Base-by-base conservation (phyloP, 1,139 yeast genomes). In the Waltiozyma sp. region DNA sequence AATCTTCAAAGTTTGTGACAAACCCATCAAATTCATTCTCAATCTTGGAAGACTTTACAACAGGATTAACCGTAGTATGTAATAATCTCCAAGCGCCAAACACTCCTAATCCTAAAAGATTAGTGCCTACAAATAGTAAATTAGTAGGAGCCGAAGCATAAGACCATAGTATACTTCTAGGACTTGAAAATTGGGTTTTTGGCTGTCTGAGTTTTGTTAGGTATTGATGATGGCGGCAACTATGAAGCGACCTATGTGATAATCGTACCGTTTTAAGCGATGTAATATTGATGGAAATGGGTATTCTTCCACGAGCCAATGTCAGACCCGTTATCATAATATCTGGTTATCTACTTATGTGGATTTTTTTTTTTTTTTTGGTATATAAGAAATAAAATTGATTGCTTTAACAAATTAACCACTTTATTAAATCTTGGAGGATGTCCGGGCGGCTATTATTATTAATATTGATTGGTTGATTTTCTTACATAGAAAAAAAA, bases 91-190 rank as follows among this genome's bases (percentile, higher is more conserved):
- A 50, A 1, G 50, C 40, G 2, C 46, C 40, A 6, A 49, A 28
- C n/a, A 50, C 47, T 1, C 52, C 49, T 2, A 53, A 31, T 3
- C 53, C 50, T 1, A 51, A 21, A 1, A 53, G 5, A 16, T 53
- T 53, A 3, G 54, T 48, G 1, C 51, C 39, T 2, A 53, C 19
- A 26, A 52, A 51, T 18, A 51, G 31, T 15, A 51, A 8, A 19
- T 53, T 53, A 0, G 54, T 43, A 4, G 57, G 56, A 3, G 55
- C 53, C n/a, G 45, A 49, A 33, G 48, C 44, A 40, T 52, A 51
- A 0, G 54, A 47, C 54, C 53, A 52, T 2, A 51, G 36, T 0
- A 49, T 31, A 14, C 41, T 48, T 3, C 37, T 18, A 15, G 34
- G 18, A 4, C 28, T n/a, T 18, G 14, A 7, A 3, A 19, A 10